phyloP scores from a whole-genome alignment of 2,329 filamentous ascomycete species.

The Bisporella sp. region DNA sequence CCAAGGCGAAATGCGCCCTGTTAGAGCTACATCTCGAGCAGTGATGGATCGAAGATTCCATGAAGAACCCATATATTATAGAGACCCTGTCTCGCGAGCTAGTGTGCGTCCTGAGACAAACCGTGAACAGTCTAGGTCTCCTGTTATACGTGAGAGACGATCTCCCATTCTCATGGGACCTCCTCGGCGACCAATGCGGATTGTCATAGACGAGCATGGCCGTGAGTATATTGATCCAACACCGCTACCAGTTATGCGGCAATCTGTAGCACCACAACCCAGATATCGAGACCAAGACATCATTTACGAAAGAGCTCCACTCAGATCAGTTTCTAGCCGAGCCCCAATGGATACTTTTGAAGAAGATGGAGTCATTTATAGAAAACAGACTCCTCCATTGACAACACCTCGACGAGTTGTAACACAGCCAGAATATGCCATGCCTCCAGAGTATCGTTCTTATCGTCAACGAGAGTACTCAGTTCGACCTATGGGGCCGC shows the following conservation, averaged over 20 bases:
- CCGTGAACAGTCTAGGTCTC: constrained; percentile 42
- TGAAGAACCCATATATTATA: constrained; percentile 34
- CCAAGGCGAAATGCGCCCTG: constrained; percentile 14
- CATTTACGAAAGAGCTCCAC: constrained; percentile 54
- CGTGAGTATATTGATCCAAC: constrained; percentile 66
- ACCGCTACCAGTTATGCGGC: constrained; percentile 34
- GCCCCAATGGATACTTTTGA: constrained; percentile 21
- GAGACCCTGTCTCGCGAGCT: constrained; percentile 38
- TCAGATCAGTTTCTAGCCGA: constrained; percentile 20
- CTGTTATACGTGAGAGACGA: constrained; percentile 36
- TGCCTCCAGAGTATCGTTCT: constrained; percentile 36
- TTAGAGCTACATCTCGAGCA: constrained; percentile 20
- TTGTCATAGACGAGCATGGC: constrained; percentile 77
- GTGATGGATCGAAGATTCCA: constrained; percentile 19
- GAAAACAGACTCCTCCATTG: constrained; percentile 43
- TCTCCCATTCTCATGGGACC: constrained; percentile 41
- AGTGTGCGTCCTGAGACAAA: constrained; percentile 43
- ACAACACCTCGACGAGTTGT: constrained; percentile 48
- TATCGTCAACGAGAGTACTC: constrained; percentile 54
- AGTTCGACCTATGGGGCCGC: constrained; percentile 33
- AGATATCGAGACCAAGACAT: constrained; percentile 45
- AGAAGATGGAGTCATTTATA: constrained; percentile 33
- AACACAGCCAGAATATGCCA: constrained; percentile 53
- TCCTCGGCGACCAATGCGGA: constrained; percentile 47
- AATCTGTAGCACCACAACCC: constrained; percentile 45